These are phyloP conservation scores for Penicillium bovifimosum DNA, from an alignment of 495 filamentous ascomycete genomes.

Conservation along the genomic window DNA sequence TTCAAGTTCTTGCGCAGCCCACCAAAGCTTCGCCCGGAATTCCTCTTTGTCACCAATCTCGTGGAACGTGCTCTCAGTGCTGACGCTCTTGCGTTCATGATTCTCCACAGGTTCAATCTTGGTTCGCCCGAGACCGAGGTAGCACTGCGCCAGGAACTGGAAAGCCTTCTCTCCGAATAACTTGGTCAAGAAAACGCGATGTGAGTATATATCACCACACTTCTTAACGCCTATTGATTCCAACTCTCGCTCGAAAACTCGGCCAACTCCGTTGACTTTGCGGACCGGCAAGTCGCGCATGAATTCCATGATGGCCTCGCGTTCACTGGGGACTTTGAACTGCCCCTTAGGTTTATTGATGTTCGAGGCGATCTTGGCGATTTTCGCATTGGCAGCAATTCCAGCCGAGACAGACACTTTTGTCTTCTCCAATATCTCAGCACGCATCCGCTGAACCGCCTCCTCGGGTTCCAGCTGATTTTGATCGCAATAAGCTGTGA, in stretches of 20 bases:
- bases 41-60: constrained; percentile 66
- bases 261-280: constrained; percentile 89
- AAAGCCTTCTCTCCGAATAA: constrained; percentile 91
- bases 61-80: constrained; percentile 87
- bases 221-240: constrained; percentile 80
- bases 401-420: constrained; percentile 90
- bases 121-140: constrained; percentile 86
- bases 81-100: constrained; percentile 88
- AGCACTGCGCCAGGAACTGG: constrained; percentile 75
- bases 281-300: constrained; percentile 77
- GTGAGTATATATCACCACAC: constrained; percentile 80
- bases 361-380: constrained; percentile 94
- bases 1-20: constrained; percentile 80
- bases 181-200: constrained; percentile 63
- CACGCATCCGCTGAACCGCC: constrained; percentile 68
- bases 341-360: constrained; percentile 96
- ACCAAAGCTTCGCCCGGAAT: constrained; percentile 70
- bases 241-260: constrained; percentile 91
- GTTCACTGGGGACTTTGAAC: constrained; percentile 65
- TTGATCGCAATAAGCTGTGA: constrained; percentile 76
- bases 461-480: constrained; percentile 65
- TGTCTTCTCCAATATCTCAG: constrained; percentile 68
- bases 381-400: constrained; percentile 84
- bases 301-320: constrained; percentile 71
- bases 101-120: constrained; percentile 81